These are phyloP conservation scores for Boletellus deceptivus DNA, from an alignment of 1,284 basidiomycete genomes.

Conservation along the genomic window DNA sequence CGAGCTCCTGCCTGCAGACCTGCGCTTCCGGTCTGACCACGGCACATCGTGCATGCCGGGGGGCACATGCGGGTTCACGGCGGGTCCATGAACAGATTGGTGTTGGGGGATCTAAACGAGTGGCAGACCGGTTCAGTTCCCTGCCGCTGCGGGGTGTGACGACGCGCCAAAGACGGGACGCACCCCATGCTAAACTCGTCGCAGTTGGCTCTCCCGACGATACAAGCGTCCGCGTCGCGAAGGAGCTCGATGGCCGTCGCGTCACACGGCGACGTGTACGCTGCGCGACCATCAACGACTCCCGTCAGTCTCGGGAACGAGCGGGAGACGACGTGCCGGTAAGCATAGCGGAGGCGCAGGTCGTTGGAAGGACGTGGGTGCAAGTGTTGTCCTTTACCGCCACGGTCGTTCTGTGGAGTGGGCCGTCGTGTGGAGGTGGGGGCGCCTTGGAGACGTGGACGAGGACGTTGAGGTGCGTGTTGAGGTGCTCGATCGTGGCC, in stretches of 20 bases:
- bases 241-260: slow-evolving; percentile 81
- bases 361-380: slow-evolving; percentile 65
- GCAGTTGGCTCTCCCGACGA: slow-evolving; percentile 91
- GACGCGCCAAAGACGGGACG: slow-evolving; percentile 17
- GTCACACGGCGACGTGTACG: slow-evolving; percentile 80
- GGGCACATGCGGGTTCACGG: slow-evolving; percentile 68
- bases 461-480: slow-evolving; percentile 24
- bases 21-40: slow-evolving; percentile 37
- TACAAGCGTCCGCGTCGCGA: slow-evolving; percentile 61
- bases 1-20: slow-evolving; percentile 82
- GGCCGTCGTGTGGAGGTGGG: background rate
- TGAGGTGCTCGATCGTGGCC: slow-evolving; percentile 5
- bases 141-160: background rate
- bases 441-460: slow-evolving; percentile 12
- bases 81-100: slow-evolving; percentile 72
- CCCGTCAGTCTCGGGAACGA: background rate
- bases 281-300: slow-evolving; percentile 34
- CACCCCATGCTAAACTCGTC: slow-evolving; percentile 99
- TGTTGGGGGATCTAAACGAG: slow-evolving; percentile 63
- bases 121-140: background rate
- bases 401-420: slow-evolving; percentile 46
- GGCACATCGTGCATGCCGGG: slow-evolving; percentile 18
- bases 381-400: slow-evolving; percentile 90
- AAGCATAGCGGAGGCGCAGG: slow-evolving; percentile 78
- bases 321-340: slow-evolving; percentile 42